Conservation (phyloP, 2,329 filamentous ascomycete genomes). For the Xylariaceae sp. region DNA sequence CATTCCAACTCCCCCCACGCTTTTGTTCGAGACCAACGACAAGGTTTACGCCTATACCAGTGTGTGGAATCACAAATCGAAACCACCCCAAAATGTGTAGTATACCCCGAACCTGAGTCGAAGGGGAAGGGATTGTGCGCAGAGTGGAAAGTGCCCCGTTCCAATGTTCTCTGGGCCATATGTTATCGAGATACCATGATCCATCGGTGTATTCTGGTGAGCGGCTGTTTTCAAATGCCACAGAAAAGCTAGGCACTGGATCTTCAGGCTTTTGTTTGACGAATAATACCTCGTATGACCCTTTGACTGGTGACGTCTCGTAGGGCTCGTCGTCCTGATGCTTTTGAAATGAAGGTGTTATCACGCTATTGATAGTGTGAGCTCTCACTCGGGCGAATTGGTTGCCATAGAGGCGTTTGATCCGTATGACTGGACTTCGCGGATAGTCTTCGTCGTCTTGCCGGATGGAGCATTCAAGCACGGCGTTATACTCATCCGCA, state of each 20-base stretch:
- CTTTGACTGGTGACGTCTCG: slow-evolving; percentile 9
- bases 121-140: neutral
- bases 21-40: slow-evolving; percentile 7
- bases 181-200: slow-evolving; percentile 2
- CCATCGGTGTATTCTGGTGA: neutral
- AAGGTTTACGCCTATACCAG: slow-evolving; percentile 1
- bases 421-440: slow-evolving; percentile 9
- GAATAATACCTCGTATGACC: slow-evolving; percentile 8
- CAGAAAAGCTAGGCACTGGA: slow-evolving; percentile 6
- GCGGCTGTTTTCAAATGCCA: slow-evolving; percentile 6
- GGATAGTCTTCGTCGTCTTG: slow-evolving; percentile 3
- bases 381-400: slow-evolving; percentile 12
- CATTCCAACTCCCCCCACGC: slow-evolving; percentile 2
- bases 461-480: slow-evolving; percentile 10
- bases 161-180: slow-evolving; percentile 14
- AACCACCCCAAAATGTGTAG: slow-evolving; percentile 9
- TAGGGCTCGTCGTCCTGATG: slow-evolving; percentile 1
- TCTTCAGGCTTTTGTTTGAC: slow-evolving; percentile 12
- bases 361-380: neutral
- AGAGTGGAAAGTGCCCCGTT: slow-evolving; percentile 8
- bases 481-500: slow-evolving; percentile 9
- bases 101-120: too few relatives aligned
- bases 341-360: slow-evolving; percentile 7
- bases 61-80: slow-evolving; percentile 5
- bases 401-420: slow-evolving; percentile 13